A percentile compares a stretch with the other conserved stretches of the same genome.
These are phyloP conservation scores for Pseudocercospora fuligena DNA, from an alignment of 2,329 filamentous ascomycete genomes.

Conservation along the genomic window DNA sequence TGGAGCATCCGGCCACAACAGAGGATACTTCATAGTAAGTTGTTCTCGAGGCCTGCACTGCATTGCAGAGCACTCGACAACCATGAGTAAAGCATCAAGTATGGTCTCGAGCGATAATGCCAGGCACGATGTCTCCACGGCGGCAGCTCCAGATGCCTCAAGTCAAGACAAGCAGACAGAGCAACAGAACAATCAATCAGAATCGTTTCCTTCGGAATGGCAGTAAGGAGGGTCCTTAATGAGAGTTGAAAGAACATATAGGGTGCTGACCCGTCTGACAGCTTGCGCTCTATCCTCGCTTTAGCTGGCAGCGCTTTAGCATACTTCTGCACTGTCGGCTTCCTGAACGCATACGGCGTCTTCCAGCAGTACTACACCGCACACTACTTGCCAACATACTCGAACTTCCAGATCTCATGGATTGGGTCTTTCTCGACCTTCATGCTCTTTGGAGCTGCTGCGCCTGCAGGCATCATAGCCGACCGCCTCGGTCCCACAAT, in stretches of 20 bases:
- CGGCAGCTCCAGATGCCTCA: neutral
- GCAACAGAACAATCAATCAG: neutral
- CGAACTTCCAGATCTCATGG: slow-evolving; percentile 38
- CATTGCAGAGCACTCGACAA: neutral
- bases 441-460: slow-evolving; percentile 34
- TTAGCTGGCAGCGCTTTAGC: slow-evolving; percentile 27
- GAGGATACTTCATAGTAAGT: neutral
- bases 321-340: slow-evolving; percentile 35
- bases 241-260: neutral
- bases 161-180: neutral
- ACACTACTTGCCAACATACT: slow-evolving; percentile 25
- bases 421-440: slow-evolving; percentile 38
- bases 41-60: neutral
- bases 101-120: neutral
- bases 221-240: neutral
- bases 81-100: neutral
- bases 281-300: slow-evolving; percentile 25
- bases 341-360: slow-evolving; percentile 36
- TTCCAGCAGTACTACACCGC: slow-evolving; percentile 37
- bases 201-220: neutral
- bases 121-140: neutral
- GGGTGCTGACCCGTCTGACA: neutral
- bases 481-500: slow-evolving; percentile 37
- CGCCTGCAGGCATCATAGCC: slow-evolving; percentile 35
- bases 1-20: neutral